Evolutionary conservation across 2,329 filamentous ascomycete species (phyloP).

Genomic region (Coniochaeta pulveracea): DNA sequence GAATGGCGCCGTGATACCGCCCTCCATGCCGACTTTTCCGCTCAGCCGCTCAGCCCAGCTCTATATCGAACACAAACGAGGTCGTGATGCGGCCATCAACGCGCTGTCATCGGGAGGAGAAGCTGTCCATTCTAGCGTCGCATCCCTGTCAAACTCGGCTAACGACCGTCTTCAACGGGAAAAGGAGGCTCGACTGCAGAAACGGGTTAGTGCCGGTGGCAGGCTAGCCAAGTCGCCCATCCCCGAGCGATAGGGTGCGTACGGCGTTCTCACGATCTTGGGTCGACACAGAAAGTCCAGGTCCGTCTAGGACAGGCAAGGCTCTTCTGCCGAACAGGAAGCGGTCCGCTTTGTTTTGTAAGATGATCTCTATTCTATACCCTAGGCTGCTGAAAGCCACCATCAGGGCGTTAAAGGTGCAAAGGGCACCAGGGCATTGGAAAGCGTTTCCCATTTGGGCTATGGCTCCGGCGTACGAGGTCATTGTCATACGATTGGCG

Average conservation of each 20-base stretch:
- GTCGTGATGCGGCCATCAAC: slow-evolving; percentile 29
- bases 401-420: too few relatives aligned
- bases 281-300: too few relatives aligned
- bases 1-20: slow-evolving; percentile 83
- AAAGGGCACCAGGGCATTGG: too few relatives aligned
- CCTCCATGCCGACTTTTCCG: slow-evolving; percentile 66
- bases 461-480: too few relatives aligned
- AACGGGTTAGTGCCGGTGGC: slow-evolving; percentile 68
- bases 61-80: slow-evolving; percentile 72
- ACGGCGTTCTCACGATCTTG: too few relatives aligned
- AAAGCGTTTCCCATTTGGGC: too few relatives aligned
- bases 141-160: slow-evolving; percentile 19
- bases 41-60: slow-evolving; percentile 68
- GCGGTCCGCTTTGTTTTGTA: too few relatives aligned
- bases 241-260: slow-evolving; percentile 41
- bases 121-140: slow-evolving; percentile 23
- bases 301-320: too few relatives aligned
- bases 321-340: too few relatives aligned
- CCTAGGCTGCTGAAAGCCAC: too few relatives aligned
- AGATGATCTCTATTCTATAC: too few relatives aligned
- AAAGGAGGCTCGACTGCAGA: slow-evolving; percentile 60
- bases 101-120: slow-evolving; percentile 7
- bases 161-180: slow-evolving; percentile 43
- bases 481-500: too few relatives aligned
- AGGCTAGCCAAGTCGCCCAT: slow-evolving; percentile 56